These are phyloP conservation scores for Syzygium syzygioides DNA, from an alignment of 441 rosid species.

Conservation along the genomic window DNA sequence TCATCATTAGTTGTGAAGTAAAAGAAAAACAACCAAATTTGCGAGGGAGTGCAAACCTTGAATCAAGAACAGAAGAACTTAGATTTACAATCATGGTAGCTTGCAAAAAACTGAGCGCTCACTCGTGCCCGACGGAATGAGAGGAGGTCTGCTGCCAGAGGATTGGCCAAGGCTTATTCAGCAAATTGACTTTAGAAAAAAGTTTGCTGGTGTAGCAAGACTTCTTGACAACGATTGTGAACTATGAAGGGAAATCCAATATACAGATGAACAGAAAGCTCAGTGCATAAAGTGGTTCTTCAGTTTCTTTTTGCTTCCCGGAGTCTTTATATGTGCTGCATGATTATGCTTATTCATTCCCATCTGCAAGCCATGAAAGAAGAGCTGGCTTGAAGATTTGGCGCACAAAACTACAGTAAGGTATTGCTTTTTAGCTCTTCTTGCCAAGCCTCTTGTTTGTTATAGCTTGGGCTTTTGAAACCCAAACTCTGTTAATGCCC, in stretches of 20 bases:
- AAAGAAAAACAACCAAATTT: neutral
- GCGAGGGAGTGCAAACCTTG: neutral
- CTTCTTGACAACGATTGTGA: neutral
- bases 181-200: neutral
- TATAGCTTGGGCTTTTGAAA: neutral
- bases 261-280: neutral
- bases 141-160: neutral
- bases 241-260: neutral
- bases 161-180: neutral
- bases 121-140: neutral
- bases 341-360: neutral
- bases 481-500: neutral
- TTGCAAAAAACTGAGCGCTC: neutral
- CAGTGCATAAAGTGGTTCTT: neutral
- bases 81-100: neutral
- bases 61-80: neutral
- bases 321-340: neutral
- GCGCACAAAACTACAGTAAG: neutral
- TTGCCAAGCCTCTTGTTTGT: neutral
- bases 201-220: neutral
- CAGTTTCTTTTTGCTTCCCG: neutral
- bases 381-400: neutral
- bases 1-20: neutral
- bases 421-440: neutral
- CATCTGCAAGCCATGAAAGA: neutral